Evolutionary conservation across 305 asterid genomes (phyloP).

Genomic region (Ajuga reptans): DNA sequence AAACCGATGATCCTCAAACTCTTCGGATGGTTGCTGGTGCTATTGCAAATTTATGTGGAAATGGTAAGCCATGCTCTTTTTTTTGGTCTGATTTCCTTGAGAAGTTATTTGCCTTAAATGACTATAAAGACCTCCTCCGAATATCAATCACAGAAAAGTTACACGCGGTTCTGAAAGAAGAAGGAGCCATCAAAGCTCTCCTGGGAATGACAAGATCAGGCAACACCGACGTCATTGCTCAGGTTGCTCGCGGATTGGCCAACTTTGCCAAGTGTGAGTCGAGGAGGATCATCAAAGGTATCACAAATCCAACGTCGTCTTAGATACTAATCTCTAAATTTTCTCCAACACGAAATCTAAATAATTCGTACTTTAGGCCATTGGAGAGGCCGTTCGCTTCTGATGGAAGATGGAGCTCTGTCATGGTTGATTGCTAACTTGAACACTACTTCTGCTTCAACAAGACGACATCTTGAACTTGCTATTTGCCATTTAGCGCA

Average conservation of each 20-base stretch:
- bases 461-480: conserved; percentile 82
- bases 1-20: conserved; percentile 76
- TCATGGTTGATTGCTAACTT: conserved; percentile 65
- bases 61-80: conserved; percentile 41
- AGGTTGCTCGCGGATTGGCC: conserved; percentile 86
- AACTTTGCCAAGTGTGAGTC: conserved; percentile 88
- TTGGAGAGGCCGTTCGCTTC: conserved; percentile 60
- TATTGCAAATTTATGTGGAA: conserved; percentile 85
- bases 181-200: conserved; percentile 72
- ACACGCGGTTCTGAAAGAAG: conserved; percentile 55
- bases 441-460: conserved; percentile 43
- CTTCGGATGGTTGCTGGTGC: conserved; percentile 96
- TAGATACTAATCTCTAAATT: neutral
- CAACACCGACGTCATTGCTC: conserved; percentile 59
- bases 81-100: neutral
- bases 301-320: neutral
- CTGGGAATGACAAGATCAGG: conserved; percentile 55
- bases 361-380: conserved; percentile 36
- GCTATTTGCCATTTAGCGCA: conserved; percentile 93
- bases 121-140: neutral
- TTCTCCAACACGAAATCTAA: conserved; percentile 15
- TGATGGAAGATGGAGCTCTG: conserved; percentile 69
- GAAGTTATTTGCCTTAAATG: neutral
- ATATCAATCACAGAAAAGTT: conserved; percentile 46
- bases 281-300: conserved; percentile 69